phyloP scores from a whole-genome alignment of 129 eudicot genomes.

The Arctium minus region DNA sequence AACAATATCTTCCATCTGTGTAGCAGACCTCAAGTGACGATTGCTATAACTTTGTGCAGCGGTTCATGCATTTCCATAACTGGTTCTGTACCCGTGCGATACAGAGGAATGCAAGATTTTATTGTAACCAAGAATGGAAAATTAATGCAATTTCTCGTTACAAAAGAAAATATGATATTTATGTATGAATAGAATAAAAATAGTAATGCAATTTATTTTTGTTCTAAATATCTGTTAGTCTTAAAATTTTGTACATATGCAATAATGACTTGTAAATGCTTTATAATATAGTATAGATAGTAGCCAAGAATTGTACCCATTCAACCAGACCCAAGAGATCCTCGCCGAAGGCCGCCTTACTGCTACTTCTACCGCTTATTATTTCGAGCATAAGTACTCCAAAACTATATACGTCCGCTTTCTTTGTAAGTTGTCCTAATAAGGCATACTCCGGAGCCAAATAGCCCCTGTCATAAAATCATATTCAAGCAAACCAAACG shows the following conservation, averaged over 20 bases:
- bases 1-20: neutral
- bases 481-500: neutral
- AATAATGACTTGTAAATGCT: neutral
- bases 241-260: neutral
- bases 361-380: constrained; percentile 67
- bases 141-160: too few species aligned
- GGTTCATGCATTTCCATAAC: neutral
- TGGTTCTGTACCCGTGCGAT: too few species aligned
- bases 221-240: neutral
- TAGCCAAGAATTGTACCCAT: constrained; percentile 46
- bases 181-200: too few species aligned
- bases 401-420: constrained; percentile 82
- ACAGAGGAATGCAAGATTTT: too few species aligned
- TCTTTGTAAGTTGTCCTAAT: constrained; percentile 75
- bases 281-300: neutral
- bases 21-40: neutral
- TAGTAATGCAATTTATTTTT: too few species aligned
- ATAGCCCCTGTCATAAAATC: constrained; percentile 54
- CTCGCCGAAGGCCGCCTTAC: constrained; percentile 58
- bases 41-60: neutral
- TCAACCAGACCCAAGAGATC: constrained; percentile 61
- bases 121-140: too few species aligned
- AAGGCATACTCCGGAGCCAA: constrained; percentile 78
- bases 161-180: too few species aligned
- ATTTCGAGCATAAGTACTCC: constrained; percentile 83